Conservation (phyloP, 306 rosid species). For the Argentina anserina region DNA sequence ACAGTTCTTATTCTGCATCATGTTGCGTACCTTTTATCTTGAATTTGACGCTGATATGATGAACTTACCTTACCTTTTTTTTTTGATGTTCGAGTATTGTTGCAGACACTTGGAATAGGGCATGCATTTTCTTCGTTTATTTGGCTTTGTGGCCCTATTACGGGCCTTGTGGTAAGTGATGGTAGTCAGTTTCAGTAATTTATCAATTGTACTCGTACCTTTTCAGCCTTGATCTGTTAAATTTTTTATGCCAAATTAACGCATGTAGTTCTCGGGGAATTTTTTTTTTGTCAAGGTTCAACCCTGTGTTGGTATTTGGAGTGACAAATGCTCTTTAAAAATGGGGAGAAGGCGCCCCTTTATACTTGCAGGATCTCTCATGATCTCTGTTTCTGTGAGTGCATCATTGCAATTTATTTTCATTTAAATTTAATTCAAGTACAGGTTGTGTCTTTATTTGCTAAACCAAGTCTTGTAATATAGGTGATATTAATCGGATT, state of each 20-base stretch:
- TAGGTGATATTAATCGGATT: conserved; percentile 91
- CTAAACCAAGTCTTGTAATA: conserved; percentile 47
- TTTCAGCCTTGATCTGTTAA: neutral
- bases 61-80: neutral
- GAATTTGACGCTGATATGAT: neutral
- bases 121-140: conserved; percentile 98
- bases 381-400: conserved; percentile 84
- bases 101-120: conserved; percentile 95
- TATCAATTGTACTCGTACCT: conserved; percentile 1
- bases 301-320: conserved; percentile 93
- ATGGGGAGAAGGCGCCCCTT: conserved; percentile 96
- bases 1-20: neutral
- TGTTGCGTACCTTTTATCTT: neutral
- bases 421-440: conserved; percentile 6
- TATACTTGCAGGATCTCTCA: conserved; percentile 84
- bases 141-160: conserved; percentile 99
- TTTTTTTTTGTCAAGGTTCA: conserved; percentile 51
- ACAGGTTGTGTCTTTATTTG: conserved; percentile 11
- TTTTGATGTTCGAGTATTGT: conserved; percentile 23
- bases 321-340: conserved; percentile 88
- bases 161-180: conserved; percentile 95
- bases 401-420: conserved; percentile 18
- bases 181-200: neutral
- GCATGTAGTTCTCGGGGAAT: neutral
- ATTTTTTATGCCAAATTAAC: neutral